Base-by-base conservation (phyloP, 2,329 filamentous ascomycete genomes). In the Hymenotorrendiella dingleyae region DNA sequence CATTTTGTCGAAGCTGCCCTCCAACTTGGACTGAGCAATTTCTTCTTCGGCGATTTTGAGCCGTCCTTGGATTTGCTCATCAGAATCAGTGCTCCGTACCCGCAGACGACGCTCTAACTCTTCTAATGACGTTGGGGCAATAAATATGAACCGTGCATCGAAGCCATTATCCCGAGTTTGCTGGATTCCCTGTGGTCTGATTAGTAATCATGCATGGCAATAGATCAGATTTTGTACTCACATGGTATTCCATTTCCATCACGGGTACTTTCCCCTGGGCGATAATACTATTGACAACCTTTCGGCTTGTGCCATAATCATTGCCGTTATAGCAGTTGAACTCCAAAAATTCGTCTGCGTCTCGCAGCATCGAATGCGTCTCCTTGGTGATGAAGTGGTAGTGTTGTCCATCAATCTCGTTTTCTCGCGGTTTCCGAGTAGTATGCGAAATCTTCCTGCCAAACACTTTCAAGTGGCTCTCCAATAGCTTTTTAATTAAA, bases 401-500 rank as follows among this genome's bases (percentile, higher is more conserved):
- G 40, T 70, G 64, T 43, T 68, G 63, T 23, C 73, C 75, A 27
- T 70, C 62, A n/a, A 64, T 56, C 54, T 81, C 78, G 5, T 69
- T 71, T 12, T 73, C 70, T 7, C 57, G 56, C 3, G 71, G 65
- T 20, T 64, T 61, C 12, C 76, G 67, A 3, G 73, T 78, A 3
- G 78, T 78, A 54, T 82, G 74, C 10, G 67, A 68, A 11, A 72
- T 62, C 8, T 78, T 74, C 36, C 64, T 66, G 16, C 73, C 80
- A 55, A 91, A 88, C 16, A 78, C 78, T 39, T 78, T 74, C 6
- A 76, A 77, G 59, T 80, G 78, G 42, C 75, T 72, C 21, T 78
- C 73, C 50, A 84, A 66, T 12, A 93, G 72, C 49, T 74, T 73
- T 44, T 73, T 73, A 40, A 82, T 66, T 32, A 90, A 66, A 2